Conservation (phyloP, 352 stramenopile species). For the Pythium rhizo-oryzae region DNA sequence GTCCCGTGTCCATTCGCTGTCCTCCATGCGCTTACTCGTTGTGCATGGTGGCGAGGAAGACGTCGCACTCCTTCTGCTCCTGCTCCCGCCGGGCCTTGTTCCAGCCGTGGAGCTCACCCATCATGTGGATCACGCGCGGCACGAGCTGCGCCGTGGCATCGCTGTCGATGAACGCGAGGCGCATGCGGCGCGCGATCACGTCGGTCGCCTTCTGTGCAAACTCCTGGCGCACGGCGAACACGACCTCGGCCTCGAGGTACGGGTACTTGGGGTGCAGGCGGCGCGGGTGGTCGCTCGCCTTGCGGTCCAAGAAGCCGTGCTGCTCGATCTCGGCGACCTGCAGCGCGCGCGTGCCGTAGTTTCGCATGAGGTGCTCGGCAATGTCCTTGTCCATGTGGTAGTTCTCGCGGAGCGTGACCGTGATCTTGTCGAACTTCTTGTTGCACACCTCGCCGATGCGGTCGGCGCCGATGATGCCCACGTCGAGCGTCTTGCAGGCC, state of each 20-base stretch:
- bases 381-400: conserved; percentile 95
- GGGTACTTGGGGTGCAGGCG: conserved; percentile 94
- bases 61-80: conserved; percentile 74
- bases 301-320: conserved; percentile 82
- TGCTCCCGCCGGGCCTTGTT: conserved; percentile 70
- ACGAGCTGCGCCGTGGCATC: conserved; percentile 71
- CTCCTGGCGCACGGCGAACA: conserved; percentile 93
- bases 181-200: conserved; percentile 91
- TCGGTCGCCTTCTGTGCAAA: conserved; percentile 95
- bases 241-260: conserved; percentile 95
- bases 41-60: conserved; percentile 89
- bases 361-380: conserved; percentile 94
- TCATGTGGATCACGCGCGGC: conserved; percentile 92
- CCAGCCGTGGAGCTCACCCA: conserved; percentile 91
- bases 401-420: conserved; percentile 91
- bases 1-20: background rate
- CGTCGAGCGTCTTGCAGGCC: conserved; percentile 76
- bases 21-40: conserved; percentile 42
- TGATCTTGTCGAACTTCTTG: conserved; percentile 97
- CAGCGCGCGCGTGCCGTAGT: conserved; percentile 96
- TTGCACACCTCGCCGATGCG: conserved; percentile 94
- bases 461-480: conserved; percentile 89
- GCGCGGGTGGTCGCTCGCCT: conserved; percentile 82
- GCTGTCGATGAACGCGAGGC: conserved; percentile 94
- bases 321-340: conserved; percentile 94